Base-by-base conservation (phyloP, 2,329 filamentous ascomycete genomes). In the Bipolaris zeicola region DNA sequence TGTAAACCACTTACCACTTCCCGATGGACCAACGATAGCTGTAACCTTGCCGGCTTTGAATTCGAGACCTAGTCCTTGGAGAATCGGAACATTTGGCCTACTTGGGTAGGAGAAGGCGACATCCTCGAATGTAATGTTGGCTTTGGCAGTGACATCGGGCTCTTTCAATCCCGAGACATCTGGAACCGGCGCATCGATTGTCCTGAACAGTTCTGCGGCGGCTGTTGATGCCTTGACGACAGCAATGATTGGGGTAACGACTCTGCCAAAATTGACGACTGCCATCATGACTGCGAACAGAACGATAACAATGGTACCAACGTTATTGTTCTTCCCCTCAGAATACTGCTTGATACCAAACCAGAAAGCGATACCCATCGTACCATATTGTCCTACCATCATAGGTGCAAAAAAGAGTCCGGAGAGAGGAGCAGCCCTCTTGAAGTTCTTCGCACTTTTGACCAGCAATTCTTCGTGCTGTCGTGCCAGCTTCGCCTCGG, bases 21-120 rank as follows among this genome's bases (percentile, higher is more conserved):
- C 58, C 2, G 87, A 90, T 0, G 88, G 84, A 0, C 89, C 89
- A 18, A 92, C 89, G 16, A 92, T 87, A 2, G 89, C 89, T 0
- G 88, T 91, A 2, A 87, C 83, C 66, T 89, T 89, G 18, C 87
- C 87, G 6, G 84, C 80, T 57, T 84, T 79, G 52, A 91, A 84
- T 0, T 73, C 78, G 7, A 90, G 74, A 63, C 82, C 80, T 2
- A 91, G 72, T 2, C 81, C 76, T 62, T 89, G 82, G 1, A 91
- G 74, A 0, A 91, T 84, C 65, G 85, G 85, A 58, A 88, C 83
- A 55, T 87, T 82, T 0, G 86, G 85, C 11, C 88, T 80, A 46
- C 69, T 73, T 0, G 76, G 76, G 41, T 78, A 78, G 1, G 71
- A 74, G 47, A 78, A 78, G 1, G 65, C 60, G 3, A 77, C 73